A percentile compares a stretch with the other conserved stretches of the same genome.
These are phyloP conservation scores for Talaromyces verruculosus DNA, from an alignment of 2,329 filamentous ascomycete genomes.

Conservation along the genomic window DNA sequence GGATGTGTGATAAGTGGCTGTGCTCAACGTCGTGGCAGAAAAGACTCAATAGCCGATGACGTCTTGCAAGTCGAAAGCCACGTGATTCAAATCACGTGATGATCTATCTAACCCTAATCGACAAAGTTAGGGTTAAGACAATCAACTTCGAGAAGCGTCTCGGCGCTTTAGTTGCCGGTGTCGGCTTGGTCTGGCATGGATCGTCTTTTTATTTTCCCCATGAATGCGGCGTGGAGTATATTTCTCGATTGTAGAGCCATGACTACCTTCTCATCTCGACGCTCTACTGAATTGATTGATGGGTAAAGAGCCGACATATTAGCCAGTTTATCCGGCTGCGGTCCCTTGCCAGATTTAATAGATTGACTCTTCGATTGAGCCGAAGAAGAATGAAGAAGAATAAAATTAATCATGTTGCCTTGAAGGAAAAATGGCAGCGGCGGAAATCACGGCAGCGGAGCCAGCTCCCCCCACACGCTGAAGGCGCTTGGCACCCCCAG, in stretches of 20 bases:
- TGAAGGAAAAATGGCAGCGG: neutral
- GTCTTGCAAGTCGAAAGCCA: neutral
- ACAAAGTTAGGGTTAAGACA: neutral
- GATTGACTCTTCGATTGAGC: neutral
- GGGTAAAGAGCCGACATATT: neutral
- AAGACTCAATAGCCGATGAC: neutral
- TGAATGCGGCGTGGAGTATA: neutral
- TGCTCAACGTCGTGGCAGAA: neutral
- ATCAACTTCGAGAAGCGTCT: neutral
- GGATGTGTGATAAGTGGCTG: neutral
- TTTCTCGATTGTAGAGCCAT: neutral
- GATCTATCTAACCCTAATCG: neutral
- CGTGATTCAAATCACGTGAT: neutral
- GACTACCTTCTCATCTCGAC: neutral
- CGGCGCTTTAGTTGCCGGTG: neutral
- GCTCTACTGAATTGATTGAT: neutral
- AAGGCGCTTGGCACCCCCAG: conserved; percentile 4
- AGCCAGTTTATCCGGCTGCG: neutral
- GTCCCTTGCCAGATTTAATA: neutral
- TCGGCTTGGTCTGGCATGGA: neutral
- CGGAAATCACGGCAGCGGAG: conserved; percentile 7
- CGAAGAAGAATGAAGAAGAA: neutral
- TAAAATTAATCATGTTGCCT: neutral
- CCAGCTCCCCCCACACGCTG: conserved; percentile 2
- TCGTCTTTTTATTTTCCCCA: neutral